Evolutionary conservation across 805 yeast species (phyloP).

Genomic region (Cyberlindnera euphorbiiphila): DNA sequence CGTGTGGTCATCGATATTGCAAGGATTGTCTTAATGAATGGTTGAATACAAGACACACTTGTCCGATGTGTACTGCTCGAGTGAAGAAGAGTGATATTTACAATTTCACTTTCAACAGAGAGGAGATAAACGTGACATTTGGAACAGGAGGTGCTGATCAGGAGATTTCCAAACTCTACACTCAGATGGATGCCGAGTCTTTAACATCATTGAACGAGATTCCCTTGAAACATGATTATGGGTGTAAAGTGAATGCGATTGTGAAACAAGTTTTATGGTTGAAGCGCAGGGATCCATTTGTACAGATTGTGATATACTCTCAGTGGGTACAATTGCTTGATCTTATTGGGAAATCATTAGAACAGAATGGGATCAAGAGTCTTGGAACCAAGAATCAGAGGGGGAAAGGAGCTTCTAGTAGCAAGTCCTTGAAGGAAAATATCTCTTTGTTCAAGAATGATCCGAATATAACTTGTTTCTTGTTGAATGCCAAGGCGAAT

Average conservation of each 20-base stretch:
- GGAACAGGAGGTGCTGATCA: conserved; percentile 25
- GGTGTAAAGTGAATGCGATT: conserved; percentile 84
- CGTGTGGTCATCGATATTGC: conserved; percentile 93
- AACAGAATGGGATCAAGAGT: conserved; percentile 49
- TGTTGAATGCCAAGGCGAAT: conserved; percentile 80
- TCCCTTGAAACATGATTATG: conserved; percentile 50
- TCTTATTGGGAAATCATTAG: conserved; percentile 63
- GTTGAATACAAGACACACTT: conserved; percentile 51
- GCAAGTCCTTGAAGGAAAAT: conserved; percentile 24
- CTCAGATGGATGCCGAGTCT: conserved; percentile 37
- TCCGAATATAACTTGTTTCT: conserved; percentile 69
- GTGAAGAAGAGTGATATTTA: conserved; percentile 54
- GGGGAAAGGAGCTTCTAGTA: neutral
- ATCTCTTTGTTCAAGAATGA: conserved; percentile 60
- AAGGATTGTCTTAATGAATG: conserved; percentile 74
- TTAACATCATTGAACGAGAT: conserved; percentile 45
- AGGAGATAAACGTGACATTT: conserved; percentile 46
- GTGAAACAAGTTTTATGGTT: conserved; percentile 68
- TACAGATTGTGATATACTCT: conserved; percentile 81
- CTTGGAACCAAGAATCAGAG: conserved; percentile 43
- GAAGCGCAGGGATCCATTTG: conserved; percentile 42
- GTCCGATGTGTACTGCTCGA: conserved; percentile 77
- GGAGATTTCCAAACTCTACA: conserved; percentile 22
- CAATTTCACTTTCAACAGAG: conserved; percentile 59
- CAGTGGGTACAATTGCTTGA: conserved; percentile 80